These are phyloP conservation scores for Fusarium sp. DNA, from an alignment of 2,329 filamentous ascomycete genomes.

Conservation along the genomic window DNA sequence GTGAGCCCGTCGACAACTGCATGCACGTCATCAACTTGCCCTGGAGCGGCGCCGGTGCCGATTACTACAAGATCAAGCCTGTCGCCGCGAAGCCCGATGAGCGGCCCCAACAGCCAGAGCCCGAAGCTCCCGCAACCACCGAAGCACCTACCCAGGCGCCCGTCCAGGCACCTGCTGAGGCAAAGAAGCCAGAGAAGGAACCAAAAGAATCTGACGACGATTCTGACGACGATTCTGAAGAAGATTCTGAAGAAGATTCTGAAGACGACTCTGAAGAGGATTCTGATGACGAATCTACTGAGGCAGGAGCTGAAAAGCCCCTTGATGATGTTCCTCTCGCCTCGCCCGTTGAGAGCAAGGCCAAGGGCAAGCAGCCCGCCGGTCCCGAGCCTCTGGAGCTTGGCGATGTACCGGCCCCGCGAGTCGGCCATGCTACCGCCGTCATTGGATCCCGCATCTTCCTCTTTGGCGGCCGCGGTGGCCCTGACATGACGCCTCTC, in stretches of 20 bases:
- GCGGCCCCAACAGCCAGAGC: slow-evolving; percentile 25
- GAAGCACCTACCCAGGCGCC: neutral
- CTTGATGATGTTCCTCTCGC: slow-evolving; percentile 58
- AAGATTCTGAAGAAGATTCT: slow-evolving; percentile 30
- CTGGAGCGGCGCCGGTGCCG: slow-evolving; percentile 66
- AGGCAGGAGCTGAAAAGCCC: slow-evolving; percentile 47
- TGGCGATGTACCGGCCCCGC: slow-evolving; percentile 69
- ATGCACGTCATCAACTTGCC: slow-evolving; percentile 75
- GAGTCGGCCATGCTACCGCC: slow-evolving; percentile 79
- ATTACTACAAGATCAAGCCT: slow-evolving; percentile 69
- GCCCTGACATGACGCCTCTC: slow-evolving; percentile 75
- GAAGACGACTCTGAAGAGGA: slow-evolving; percentile 35
- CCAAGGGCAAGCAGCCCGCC: slow-evolving; percentile 56
- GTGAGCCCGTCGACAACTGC: slow-evolving; percentile 77
- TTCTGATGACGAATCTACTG: slow-evolving; percentile 14
- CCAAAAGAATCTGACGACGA: slow-evolving; percentile 33
- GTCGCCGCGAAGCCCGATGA: slow-evolving; percentile 53
- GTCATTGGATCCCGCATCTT: slow-evolving; percentile 79
- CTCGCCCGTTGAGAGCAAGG: slow-evolving; percentile 43
- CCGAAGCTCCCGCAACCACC: slow-evolving; percentile 12
- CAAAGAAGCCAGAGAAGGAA: neutral
- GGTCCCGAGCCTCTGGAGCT: slow-evolving; percentile 44
- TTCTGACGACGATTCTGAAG: slow-evolving; percentile 4
- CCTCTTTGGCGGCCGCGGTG: slow-evolving; percentile 83
- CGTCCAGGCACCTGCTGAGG: neutral